Conservation (phyloP, 768 basidiomycete species). For the Strobilomyces dryophilus region DNA sequence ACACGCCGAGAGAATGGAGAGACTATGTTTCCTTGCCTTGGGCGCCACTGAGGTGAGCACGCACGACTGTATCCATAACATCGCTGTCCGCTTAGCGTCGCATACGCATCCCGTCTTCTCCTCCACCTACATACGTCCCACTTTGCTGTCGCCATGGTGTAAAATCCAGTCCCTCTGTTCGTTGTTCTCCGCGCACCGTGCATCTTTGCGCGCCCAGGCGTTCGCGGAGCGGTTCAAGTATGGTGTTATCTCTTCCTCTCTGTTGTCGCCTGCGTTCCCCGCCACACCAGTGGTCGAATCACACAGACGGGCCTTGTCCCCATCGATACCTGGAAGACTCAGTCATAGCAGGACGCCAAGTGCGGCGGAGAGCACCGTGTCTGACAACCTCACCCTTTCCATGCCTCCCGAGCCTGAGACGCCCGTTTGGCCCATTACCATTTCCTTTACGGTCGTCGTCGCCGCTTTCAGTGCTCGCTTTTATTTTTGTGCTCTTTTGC, state of each 20-base stretch:
- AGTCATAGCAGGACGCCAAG: conserved; percentile 43
- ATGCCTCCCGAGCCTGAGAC: conserved; percentile 33
- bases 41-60: conserved; percentile 36
- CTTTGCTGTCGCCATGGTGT: conserved; percentile 8
- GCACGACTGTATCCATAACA: conserved; percentile 9
- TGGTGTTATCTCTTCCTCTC: conserved; percentile 74
- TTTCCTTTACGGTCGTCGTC: conserved; percentile 36
- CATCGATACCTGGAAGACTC: conserved; percentile 48
- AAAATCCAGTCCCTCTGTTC: conserved; percentile 36
- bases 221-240: conserved; percentile 84
- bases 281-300: conserved; percentile 32
- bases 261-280: conserved; percentile 58
- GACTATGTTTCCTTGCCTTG: conserved; percentile 23
- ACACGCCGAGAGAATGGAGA: conserved; percentile 26
- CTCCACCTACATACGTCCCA: neutral
- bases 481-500: conserved; percentile 37
- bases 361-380: conserved; percentile 25
- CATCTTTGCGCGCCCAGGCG: conserved; percentile 37
- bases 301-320: conserved; percentile 31
- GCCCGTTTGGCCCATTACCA: conserved; percentile 37
- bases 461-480: conserved; percentile 43
- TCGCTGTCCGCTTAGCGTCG: conserved; percentile 9
- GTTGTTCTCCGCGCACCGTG: conserved; percentile 32
- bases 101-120: neutral
- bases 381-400: conserved; percentile 23